Evolutionary conservation across 2,329 filamentous ascomycete genomes (phyloP), one percentile per base, ranked within the genome.

Genomic region (Teratosphaeria destructans): DNA sequence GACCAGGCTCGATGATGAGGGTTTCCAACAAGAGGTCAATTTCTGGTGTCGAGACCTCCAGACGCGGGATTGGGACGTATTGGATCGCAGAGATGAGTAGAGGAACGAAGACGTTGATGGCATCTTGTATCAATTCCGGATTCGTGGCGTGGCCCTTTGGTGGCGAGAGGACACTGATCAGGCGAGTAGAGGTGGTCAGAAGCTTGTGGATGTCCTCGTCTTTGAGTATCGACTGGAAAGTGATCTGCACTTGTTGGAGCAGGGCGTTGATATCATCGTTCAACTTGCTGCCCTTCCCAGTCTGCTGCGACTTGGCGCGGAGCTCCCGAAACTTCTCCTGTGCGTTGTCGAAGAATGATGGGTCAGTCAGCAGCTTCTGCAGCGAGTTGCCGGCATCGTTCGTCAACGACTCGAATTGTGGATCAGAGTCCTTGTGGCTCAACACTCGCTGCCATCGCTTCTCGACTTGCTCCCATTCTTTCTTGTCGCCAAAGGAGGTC

Each of bases 21-120:
- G 95, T 96, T 70, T 97, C 93, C 2, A 97, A 77, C 0, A 97
- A 77, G 5, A 97, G 81, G 67, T 96, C 92, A 58, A 95, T 80
- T 37, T 89, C 85, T 0, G 91, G 92, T 3, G 87, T 88, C 0
- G 89, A 88, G 5, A 96, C 79, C 72, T 96, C 93, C n/a, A 96
- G 75, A 4, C 93, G 86, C 0, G 92, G 92, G 57, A 97, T 94
- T 0, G 93, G 93, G 3, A 97, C 77, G 73, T 90, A 91, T 71
- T 96, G 91, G 35, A 97, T 80, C 2, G 84, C 83, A 64, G 89
- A 81, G 60, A 96, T 82, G 3, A 91, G 69, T 12, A 90, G 76
- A 0, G 93, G 93, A 5, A 94, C 79, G 70, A 96, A 92, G 12
- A 93, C 84, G 61, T 93, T 87, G 65, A 90, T 80, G 3, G 84